Conservation (phyloP, 495 filamentous ascomycete species). For the Lasiosphaeris hirsuta region DNA sequence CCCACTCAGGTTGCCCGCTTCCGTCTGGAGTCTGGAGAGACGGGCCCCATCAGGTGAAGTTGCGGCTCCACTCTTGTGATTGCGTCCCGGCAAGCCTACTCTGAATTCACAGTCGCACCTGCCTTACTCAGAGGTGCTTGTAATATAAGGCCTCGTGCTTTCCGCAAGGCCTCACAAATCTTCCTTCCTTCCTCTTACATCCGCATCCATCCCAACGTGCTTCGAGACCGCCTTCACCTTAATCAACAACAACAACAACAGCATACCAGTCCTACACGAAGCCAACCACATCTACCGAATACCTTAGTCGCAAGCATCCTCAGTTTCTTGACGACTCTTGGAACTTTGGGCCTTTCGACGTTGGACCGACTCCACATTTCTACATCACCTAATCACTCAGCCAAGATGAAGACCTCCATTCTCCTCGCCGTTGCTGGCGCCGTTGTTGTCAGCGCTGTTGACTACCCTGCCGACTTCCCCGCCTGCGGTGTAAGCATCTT, state of each 20-base stretch:
- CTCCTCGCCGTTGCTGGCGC: constrained; percentile 31
- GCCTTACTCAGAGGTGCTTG: background rate
- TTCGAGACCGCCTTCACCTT: too few species aligned
- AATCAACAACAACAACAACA: too few species aligned
- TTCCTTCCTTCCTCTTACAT: background rate
- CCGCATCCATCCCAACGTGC: background rate
- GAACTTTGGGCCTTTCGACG: constrained; percentile 1
- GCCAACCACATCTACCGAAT: constrained; percentile 1
- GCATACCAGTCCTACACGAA: too few species aligned
- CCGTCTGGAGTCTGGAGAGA: background rate
- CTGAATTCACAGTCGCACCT: constrained; percentile 4
- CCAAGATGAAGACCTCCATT: constrained; percentile 38
- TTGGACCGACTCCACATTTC: constrained; percentile 6
- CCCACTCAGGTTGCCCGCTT: background rate
- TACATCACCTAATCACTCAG: background rate
- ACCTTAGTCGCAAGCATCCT: background rate
- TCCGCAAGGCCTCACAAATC: background rate
- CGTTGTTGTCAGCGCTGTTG: constrained; percentile 28
- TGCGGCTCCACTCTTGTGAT: constrained; percentile 7
- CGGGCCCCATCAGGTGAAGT: background rate
- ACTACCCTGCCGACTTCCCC: constrained; percentile 28
- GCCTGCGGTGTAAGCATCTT: constrained; percentile 41
- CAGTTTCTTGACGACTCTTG: background rate
- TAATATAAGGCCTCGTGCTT: constrained; percentile 15
- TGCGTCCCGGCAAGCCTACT: background rate